These are phyloP conservation scores for Xylaria sp. DNA, from an alignment of 2,329 filamentous ascomycete species.

Conservation along the genomic window DNA sequence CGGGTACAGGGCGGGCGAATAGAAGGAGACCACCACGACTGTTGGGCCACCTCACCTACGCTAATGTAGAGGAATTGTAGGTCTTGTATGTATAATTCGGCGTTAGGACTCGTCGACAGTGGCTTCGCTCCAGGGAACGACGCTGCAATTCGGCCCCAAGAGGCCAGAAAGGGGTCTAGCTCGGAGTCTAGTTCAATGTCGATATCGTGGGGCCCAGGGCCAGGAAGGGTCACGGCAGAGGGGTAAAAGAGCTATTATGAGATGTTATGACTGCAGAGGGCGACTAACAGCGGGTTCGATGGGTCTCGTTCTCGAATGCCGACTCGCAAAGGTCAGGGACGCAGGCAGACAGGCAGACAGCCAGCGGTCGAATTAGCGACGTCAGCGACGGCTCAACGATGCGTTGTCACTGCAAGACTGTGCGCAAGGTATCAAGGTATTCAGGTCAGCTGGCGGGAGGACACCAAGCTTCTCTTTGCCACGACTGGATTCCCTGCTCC, in stretches of 20 bases:
- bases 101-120: constrained; percentile 16
- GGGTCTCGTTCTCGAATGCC: constrained; percentile 24
- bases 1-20: constrained; percentile 11
- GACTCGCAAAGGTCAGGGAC: constrained; percentile 12
- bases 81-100: constrained; percentile 2
- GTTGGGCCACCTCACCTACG: constrained; percentile 13
- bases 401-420: constrained; percentile 46
- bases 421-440: constrained; percentile 29
- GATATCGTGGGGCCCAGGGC: constrained; percentile 36
- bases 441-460: constrained; percentile 41
- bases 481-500: constrained; percentile 29
- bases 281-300: constrained; percentile 18
- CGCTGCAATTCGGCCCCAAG: constrained; percentile 5
- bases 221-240: constrained; percentile 25
- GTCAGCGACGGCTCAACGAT: constrained; percentile 40
- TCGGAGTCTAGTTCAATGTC: constrained; percentile 14
- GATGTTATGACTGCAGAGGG: background rate
- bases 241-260: constrained; percentile 16
- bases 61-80: background rate
- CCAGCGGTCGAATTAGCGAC: constrained; percentile 17
- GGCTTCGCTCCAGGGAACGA: constrained; percentile 15
- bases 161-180: constrained; percentile 27
- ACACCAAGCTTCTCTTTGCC: constrained; percentile 18
- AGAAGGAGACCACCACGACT: background rate
- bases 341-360: constrained; percentile 3